Percentiles rank a stretch among this genome's conserved stretches.
These are phyloP conservation scores for Sugiyamaella boreocaroliniensis DNA, from an alignment of 805 yeast species.

Conservation along the genomic window DNA sequence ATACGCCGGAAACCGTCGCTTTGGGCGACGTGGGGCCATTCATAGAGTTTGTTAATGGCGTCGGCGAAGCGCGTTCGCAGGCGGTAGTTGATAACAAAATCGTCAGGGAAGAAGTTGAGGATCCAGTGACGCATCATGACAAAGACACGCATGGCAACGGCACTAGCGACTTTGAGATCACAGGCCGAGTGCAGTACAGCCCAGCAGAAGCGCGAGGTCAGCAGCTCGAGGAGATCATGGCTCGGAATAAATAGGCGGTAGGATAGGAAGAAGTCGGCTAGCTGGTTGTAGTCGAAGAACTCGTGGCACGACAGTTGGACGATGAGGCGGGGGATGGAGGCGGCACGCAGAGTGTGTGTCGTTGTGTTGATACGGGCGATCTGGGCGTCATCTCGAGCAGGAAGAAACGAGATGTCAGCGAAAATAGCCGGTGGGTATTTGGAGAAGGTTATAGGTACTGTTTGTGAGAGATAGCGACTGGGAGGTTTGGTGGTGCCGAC, in stretches of 20 bases:
- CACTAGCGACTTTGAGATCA: conserved; percentile 47
- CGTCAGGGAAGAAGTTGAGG: conserved; percentile 78
- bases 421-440: conserved; percentile 12
- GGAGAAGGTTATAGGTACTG: conserved; percentile 5
- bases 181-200: conserved; percentile 32
- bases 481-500: neutral
- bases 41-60: conserved; percentile 33
- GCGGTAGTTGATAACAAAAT: conserved; percentile 53
- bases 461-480: neutral
- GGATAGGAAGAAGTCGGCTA: conserved; percentile 82
- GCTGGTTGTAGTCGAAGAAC: conserved; percentile 64
- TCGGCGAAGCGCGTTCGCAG: conserved; percentile 39
- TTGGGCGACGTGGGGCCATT: conserved; percentile 22
- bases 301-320: conserved; percentile 55
- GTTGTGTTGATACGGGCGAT: conserved; percentile 3
- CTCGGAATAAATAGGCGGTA: conserved; percentile 64
- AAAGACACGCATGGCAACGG: conserved; percentile 72
- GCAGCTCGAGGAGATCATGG: conserved; percentile 50
- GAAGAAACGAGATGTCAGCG: conserved; percentile 14
- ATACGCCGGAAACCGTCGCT: conserved; percentile 30
- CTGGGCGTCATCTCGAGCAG: conserved; percentile 8
- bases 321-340: conserved; percentile 28
- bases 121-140: conserved; percentile 88
- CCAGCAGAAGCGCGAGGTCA: conserved; percentile 68
- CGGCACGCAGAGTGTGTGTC: conserved; percentile 9